These are phyloP conservation scores for Tritrichomonas foetus DNA, from an alignment of 208 protist species.

Conservation along the genomic window DNA sequence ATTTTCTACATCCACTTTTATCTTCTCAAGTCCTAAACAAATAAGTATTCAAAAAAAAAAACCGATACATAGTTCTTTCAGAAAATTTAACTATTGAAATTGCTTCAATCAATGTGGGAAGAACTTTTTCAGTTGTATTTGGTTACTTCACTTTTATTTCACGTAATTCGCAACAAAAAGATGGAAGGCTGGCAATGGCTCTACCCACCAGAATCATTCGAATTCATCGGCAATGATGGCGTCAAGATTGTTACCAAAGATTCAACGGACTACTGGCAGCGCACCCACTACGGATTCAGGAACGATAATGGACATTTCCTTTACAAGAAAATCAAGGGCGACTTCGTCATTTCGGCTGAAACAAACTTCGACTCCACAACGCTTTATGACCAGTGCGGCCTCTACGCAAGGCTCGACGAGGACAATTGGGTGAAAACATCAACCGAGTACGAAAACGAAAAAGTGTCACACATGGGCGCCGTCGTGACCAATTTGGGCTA, in stretches of 20 bases:
- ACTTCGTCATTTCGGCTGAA: neutral
- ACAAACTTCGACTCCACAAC: neutral
- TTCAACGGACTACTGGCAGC: neutral
- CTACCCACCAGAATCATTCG: too few species aligned
- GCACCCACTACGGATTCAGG: neutral
- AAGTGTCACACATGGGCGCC: neutral
- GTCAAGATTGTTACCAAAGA: neutral
- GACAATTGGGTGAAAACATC: neutral
- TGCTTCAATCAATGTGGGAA: too few species aligned
- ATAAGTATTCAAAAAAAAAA: too few species aligned
- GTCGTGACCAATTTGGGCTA: neutral
- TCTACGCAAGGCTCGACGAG: neutral
- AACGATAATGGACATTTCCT: neutral
- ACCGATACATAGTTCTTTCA: too few species aligned
- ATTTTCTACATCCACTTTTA: too few species aligned
- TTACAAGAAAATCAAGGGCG: neutral
- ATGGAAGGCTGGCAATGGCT: too few species aligned
- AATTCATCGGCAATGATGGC: neutral
- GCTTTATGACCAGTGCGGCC: neutral
- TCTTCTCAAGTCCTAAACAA: too few species aligned
- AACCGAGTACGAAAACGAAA: neutral
- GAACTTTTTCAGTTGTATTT: too few species aligned
- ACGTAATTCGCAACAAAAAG: too few species aligned
- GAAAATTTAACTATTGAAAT: too few species aligned
- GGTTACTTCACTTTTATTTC: too few species aligned